phyloP scores from a whole-genome alignment of 805 yeast species.

The Sungouiozyma ichnusensis region DNA sequence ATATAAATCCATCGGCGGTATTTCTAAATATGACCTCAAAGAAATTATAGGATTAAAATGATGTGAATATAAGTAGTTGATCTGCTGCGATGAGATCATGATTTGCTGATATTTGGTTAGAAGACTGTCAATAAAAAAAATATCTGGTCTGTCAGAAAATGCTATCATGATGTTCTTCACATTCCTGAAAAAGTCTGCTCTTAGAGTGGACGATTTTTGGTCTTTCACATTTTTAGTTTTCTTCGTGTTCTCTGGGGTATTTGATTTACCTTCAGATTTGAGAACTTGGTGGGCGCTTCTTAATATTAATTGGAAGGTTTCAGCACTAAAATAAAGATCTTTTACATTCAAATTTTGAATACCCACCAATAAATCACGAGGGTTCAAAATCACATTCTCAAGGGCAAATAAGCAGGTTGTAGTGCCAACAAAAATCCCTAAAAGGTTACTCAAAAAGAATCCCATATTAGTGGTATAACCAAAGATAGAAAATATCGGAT shows the following conservation, averaged over 20 bases:
- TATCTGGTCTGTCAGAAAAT: conserved; percentile 63
- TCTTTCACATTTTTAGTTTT: conserved; percentile 3
- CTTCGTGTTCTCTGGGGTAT: conserved; percentile 2
- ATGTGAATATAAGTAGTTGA: conserved; percentile 72
- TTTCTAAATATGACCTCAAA: conserved; percentile 67
- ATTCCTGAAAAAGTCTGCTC: conserved; percentile 35
- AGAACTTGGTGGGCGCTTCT: conserved; percentile 36
- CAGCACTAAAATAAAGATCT: conserved; percentile 76
- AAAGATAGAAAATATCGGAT: conserved; percentile 76
- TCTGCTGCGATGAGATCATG: conserved; percentile 53
- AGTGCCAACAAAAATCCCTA: conserved; percentile 82
- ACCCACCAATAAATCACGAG: conserved; percentile 58
- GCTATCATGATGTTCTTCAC: conserved; percentile 79
- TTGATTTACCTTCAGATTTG: conserved; percentile 1
- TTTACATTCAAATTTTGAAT: conserved; percentile 70
- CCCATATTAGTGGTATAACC: conserved; percentile 81
- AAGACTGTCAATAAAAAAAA: conserved; percentile 45
- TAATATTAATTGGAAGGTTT: conserved; percentile 70
- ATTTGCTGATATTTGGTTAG: conserved; percentile 54
- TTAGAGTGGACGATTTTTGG: conserved; percentile 8
- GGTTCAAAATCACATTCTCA: conserved; percentile 63
- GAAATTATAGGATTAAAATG: conserved; percentile 74
- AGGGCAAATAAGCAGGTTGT: conserved; percentile 76
- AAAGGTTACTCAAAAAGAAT: conserved; percentile 68
- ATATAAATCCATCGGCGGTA: conserved; percentile 80